Evolutionary conservation across 768 basidiomycete genomes (phyloP), one percentile per base, ranked within the genome.

Genomic region (Psilocybe tampanensis): DNA sequence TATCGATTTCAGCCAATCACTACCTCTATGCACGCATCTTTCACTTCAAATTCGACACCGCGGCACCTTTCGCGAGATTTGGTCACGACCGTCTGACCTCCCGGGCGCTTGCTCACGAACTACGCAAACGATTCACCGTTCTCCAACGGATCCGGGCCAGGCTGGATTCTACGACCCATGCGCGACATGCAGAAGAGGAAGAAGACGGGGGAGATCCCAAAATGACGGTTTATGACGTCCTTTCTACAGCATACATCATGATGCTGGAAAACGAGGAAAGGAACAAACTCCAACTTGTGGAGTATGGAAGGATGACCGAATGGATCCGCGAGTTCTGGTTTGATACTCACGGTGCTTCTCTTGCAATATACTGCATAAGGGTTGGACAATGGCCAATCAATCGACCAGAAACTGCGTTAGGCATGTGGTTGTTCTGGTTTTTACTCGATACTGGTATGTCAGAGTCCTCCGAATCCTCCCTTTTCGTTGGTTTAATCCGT

Each of bases 341-440:
- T 59, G 78, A 83, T 55, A 72, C 77, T 9, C 59, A 72, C 15
- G 88, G 89, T 2, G 78, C 84, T 23, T 89, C 88, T 22, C 69
- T 70, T 34, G 81, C 83, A 0, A 71, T 71, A 21, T 64, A 68
- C 34, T 68, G 67, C 39, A 73, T 86, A 21, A 66, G 64, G n/a
- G 68, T 61, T 8, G 80, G 81, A 19, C 59, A 66, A 3, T 92
- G 90, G 89, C 86, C 86, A 0, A 66, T 72, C 34, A 80, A 84
- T 47, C 75, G 80, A 53, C 75, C 76, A 58, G 72, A 76, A 18
- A 81, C 78, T 44, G 75, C 86, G 2, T 67, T 91, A 44, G 88
- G 85, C 2, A 87, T 91, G 82, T 93, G 89, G 90, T 65, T 92
- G 17, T 83, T 89, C 63, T 93, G 90, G 89, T 83, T 89, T 61